Evolutionary conservation across 1,284 basidiomycete genomes (phyloP).

Genomic region (Meira miltonrushii): DNA sequence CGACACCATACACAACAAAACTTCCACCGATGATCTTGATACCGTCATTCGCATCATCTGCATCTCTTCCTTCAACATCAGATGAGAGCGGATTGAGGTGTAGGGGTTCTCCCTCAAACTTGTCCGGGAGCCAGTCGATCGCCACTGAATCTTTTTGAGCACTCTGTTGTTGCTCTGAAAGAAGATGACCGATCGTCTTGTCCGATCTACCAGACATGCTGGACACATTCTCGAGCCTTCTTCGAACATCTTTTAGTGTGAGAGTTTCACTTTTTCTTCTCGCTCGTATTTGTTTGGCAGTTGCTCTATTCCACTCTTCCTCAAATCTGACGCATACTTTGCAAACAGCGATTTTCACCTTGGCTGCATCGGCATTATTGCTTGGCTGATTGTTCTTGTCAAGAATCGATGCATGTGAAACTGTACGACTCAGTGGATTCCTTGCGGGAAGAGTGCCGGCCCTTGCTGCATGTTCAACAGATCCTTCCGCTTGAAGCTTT

Average conservation of each 20-base stretch:
- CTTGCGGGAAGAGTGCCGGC: not conserved
- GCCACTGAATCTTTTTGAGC: not conserved
- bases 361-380: not conserved
- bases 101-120: constrained; percentile 28
- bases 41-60: constrained; percentile 13
- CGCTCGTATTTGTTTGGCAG: not conserved
- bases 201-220: not conserved
- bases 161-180: not conserved
- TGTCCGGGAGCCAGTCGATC: constrained; percentile 25
- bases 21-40: constrained; percentile 33
- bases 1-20: constrained; percentile 25
- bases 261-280: constrained; percentile 6
- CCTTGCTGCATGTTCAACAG: not conserved
- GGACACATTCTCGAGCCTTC: not conserved
- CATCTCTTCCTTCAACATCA: not conserved
- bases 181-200: not conserved
- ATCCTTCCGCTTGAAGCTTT: not conserved
- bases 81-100: constrained; percentile 15
- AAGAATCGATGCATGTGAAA: not conserved
- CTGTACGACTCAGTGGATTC: not conserved
- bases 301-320: not conserved
- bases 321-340: constrained; percentile 4
- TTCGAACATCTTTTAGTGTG: not conserved
- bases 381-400: not conserved
- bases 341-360: constrained; percentile 5